phyloP scores from a whole-genome alignment of 768 basidiomycete genomes.

The Russula compacta region DNA sequence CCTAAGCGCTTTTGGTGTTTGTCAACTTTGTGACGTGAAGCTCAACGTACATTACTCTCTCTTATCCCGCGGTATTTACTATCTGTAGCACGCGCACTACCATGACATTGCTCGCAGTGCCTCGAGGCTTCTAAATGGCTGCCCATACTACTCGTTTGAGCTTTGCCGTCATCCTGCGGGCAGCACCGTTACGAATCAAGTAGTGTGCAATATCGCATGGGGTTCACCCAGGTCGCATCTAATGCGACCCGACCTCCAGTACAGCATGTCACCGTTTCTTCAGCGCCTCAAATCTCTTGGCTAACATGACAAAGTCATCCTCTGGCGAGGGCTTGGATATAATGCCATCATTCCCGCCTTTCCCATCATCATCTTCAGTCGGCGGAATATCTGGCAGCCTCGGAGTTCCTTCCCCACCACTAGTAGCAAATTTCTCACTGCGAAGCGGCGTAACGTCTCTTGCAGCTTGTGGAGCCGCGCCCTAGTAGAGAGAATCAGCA shows the following conservation, averaged over 20 bases:
- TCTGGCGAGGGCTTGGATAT: conserved; percentile 32
- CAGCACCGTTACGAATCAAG: not conserved
- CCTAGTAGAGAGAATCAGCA: not conserved
- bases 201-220: not conserved
- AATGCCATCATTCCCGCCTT: conserved; percentile 22
- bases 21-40: no score
- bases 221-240: no score
- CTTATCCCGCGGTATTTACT: not conserved
- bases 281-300: conserved; percentile 75
- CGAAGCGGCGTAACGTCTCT: not conserved
- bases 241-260: not conserved
- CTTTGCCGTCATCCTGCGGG: not conserved
- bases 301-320: conserved; percentile 69
- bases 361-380: conserved; percentile 36
- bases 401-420: conserved; percentile 27
- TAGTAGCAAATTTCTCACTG: not conserved
- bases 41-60: no score
- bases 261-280: conserved; percentile 56
- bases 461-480: not conserved
- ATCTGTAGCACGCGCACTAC: no score
- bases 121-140: not conserved
- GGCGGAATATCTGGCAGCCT: conserved; percentile 46
- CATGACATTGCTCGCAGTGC: no score
- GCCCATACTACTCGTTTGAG: not conserved
- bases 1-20: no score